These are phyloP conservation scores for Oidiodendron maius DNA, from an alignment of 495 filamentous ascomycete species.

Conservation along the genomic window DNA sequence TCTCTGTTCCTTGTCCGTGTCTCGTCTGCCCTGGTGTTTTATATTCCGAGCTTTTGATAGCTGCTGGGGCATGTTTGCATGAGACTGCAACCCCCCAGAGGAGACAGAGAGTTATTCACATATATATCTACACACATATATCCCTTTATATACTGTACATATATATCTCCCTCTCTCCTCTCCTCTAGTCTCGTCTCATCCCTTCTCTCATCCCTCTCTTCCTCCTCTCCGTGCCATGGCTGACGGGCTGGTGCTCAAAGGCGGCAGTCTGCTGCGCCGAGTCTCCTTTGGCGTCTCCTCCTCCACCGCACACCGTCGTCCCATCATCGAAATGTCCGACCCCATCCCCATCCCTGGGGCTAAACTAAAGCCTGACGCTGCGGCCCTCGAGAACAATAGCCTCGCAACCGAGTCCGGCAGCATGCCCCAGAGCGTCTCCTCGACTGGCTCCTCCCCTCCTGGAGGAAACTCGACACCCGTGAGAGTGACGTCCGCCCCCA, in stretches of 20 bases:
- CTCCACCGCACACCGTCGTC: conserved; percentile 25
- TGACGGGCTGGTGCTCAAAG: conserved; percentile 32
- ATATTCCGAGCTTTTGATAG: no score
- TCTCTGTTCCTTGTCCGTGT: no score
- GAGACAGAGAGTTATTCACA: no score
- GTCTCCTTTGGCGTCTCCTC: conserved; percentile 33
- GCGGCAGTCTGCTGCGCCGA: conserved; percentile 31
- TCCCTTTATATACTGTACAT: no score
- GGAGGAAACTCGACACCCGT: conserved; percentile 39
- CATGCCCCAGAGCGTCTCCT: conserved; percentile 22
- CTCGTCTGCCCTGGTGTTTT: conserved; percentile 1
- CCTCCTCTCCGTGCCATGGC: conserved; percentile 22
- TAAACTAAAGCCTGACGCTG: conserved; percentile 3
- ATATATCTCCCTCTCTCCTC: not conserved
- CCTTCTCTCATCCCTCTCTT: not conserved
- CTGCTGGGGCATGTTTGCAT: no score
- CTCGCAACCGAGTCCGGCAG: conserved; percentile 21
- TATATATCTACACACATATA: no score
- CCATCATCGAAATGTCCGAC: conserved; percentile 42
- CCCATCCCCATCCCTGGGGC: conserved; percentile 26
- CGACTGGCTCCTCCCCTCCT: conserved; percentile 30
- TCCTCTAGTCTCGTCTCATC: not conserved
- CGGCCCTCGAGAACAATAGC: conserved; percentile 6
- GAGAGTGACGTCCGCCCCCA: conserved; percentile 34
- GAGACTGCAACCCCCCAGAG: no score